Base-by-base conservation (phyloP, 2,329 filamentous ascomycete species). In the Aspergillus aculeatinus region DNA sequence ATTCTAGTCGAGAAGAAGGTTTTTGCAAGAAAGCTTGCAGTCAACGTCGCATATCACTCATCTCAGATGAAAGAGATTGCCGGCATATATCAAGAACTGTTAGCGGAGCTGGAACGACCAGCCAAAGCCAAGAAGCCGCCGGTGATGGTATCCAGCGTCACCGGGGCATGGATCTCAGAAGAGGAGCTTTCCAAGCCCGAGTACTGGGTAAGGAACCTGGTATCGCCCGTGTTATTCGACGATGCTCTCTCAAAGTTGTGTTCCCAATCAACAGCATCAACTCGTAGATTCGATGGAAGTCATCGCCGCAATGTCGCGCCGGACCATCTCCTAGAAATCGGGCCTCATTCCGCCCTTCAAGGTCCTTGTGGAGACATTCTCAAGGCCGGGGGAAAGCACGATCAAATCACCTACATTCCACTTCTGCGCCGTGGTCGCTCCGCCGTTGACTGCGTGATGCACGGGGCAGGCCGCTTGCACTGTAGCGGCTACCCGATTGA, bases 131-230 rank as follows among this genome's bases (percentile, higher is more conserved):
- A 23, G 12, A 21, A 35, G 23, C 19, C 49, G 5, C 29, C 53
- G 11, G 47, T 48, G 7, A 63, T 68, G 55, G n/a, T 64, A 11
- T 68, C 68, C 4, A 61, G 58, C 16, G 65, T 69, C 5, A 65
- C 65, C 1, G 66, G 63, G 2, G 31, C 56, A 10, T 23, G 44
- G 23, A 35, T 61, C 4, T 51, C 39, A 1, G 29, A 21, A 1
- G 52, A 59, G 3, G 39, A 50, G 6, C 51, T 64, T 0, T 49
- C 31, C 7, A 23, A 55, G 4, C 51, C 63, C 29, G 39, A 63
- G 4, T 66, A 70, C 51, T 70, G 67, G 67, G 63, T 67, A 1
- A 14, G 33, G 12, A 68, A 67, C 25, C 25, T 70, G 49, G 48
- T 61, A 5, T 63, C 58, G 11, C 64, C 67, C 0, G 68, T 69